Evolutionary conservation across 148 eudicot species (phyloP).

Genomic region (Dysphania ambrosioides): DNA sequence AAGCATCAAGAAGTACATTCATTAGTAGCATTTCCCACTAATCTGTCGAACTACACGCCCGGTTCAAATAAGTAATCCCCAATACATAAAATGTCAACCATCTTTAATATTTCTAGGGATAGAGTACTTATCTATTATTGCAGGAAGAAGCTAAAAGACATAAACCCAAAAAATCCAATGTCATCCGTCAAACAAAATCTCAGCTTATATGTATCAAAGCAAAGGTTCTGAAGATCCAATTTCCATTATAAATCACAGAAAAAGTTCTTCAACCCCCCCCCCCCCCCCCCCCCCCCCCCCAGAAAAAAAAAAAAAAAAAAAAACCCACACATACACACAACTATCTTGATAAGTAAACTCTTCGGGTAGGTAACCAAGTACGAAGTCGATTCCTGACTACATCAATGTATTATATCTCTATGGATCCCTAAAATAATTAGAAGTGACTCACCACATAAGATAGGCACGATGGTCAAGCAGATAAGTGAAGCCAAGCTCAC

Average conservation of each 20-base stretch:
- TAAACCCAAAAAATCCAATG: neutral
- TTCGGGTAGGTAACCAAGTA: neutral
- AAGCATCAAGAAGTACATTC: constrained; percentile 4
- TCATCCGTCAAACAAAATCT: neutral
- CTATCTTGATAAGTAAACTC: neutral
- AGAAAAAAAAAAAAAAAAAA: too few relatives aligned
- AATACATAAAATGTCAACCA: neutral
- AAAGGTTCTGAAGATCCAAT: neutral
- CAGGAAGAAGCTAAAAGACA: neutral
- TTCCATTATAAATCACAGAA: neutral
- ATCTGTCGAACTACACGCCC: neutral
- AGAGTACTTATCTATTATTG: neutral
- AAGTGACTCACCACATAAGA: constrained; percentile 69
- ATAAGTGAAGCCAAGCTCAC: constrained; percentile 99
- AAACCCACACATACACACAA: neutral
- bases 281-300: neutral
- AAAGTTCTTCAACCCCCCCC: neutral
- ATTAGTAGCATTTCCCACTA: constrained; percentile 11
- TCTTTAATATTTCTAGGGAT: neutral
- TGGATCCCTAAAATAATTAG: neutral
- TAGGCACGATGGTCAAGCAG: constrained; percentile 75
- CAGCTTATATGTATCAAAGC: neutral
- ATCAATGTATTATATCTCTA: neutral
- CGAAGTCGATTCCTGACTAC: neutral
- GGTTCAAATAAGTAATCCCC: neutral